Base-by-base conservation (phyloP, 805 yeast species). In the Cyberlindnera xylosilytica region DNA sequence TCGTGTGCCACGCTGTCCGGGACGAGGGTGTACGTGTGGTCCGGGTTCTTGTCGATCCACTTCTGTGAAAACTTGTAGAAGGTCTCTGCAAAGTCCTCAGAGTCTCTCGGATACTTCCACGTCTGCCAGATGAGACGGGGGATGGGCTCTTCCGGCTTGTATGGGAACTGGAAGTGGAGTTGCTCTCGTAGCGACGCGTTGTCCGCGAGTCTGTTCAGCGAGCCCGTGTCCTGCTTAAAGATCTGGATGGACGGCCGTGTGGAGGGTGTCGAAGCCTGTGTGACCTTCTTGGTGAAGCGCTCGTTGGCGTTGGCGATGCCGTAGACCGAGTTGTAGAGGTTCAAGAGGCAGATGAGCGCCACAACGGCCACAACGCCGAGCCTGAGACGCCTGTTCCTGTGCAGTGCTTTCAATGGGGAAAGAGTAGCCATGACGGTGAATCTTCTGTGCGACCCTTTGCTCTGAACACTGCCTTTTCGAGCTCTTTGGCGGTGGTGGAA, bases 71-170 rank as follows among this genome's bases (percentile, higher is more conserved):
- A 74, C 27, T 66, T 66, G 35, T 62, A 66, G 57, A 78, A 82
- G 24, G 63, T 60, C 10, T 69, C 55, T 17, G 87, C 85, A 57
- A 87, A 81, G 12, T 69, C 58, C 17, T 67, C 69, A 49, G 83
- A 83, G 31, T 70, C 69, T 36, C 74, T 56, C 15, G 78, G 79
- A 36, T 74, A 79, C 64, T 89, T 91, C 97, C 97, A 91, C 1
- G 96, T 81, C 64, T 91, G 98, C 96, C 97, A 91, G 31, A 91
- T 79, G 51, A 77, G 76, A 17, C 81, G 84, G 0, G 97, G 95
- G 44, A 89, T 77, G 23, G 77, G 76, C 24, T 73, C 68, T 4
- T 65, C 45, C 24, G 80, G 68, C 46, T 83, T 83, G 64, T 90
- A 91, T 0, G 97, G 96, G 58, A 78, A 86, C 52, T 83, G 75